Base-by-base conservation (phyloP, 73 alveolate species). In the Paramecium caudatum region DNA sequence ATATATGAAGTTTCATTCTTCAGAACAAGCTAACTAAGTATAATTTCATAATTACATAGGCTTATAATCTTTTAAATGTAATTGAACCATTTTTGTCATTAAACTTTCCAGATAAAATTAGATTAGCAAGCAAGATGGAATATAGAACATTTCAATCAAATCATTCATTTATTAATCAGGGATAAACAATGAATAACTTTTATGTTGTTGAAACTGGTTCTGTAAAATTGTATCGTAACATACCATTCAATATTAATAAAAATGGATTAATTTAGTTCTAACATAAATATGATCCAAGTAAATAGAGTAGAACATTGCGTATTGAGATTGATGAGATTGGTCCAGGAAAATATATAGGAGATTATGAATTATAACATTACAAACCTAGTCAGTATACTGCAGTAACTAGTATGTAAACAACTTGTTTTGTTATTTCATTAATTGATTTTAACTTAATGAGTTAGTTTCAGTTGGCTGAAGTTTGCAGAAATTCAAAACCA, bases 91-190 rank as follows among this genome's bases (percentile, higher is more conserved):
- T 74, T 45, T 30, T 74, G 25, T 23, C 62, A 27, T 27, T 86
- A 63, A 78, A 55, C 25, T 63, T 86, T 25, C 93, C 93, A n/a
- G 82, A 86, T 43, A 86, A 86, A 63, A 86, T 86, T 62, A 62
- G 84, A 27, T 45, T 86, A 37, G 93, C 84, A 16, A 49, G 86
- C 46, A 86, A 86, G 17, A 62, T 70, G 82, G 93, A 86, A 33
- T 62, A 46, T 43, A 17, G 68, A 46, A 36, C 47, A 12, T 86
- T 41, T 46, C 90, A 36, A 27, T 86, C 93, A 0, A 86, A 86
- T 63, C 43, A 46, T 37, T 49, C 87, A 6, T 43, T 86, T 12
- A 65, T 86, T 2, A 47, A 37, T 9, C 46, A 86, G 55, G 93
- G 93, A 63, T 45, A 61, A 27, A 70, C 90, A 10, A n/a, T 86